Conservation (phyloP, 495 filamentous ascomycete species). For the Neurospora sp. region DNA sequence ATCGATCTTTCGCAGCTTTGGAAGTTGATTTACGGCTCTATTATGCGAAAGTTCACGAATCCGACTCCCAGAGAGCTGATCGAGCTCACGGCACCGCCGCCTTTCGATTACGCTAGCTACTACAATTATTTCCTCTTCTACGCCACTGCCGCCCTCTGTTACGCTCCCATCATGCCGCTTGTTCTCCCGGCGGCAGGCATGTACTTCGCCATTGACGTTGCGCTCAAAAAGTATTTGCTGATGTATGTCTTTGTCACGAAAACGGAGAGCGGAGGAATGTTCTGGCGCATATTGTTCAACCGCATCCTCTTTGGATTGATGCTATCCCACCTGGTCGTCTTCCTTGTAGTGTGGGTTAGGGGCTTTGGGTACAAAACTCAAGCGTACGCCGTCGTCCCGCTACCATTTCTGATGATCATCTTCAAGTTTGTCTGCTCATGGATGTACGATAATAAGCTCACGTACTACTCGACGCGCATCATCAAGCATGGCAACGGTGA, state of each 20-base stretch:
- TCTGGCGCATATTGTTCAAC: constrained; percentile 87
- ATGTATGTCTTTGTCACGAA: constrained; percentile 95
- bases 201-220: constrained; percentile 81
- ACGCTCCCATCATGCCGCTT: constrained; percentile 77
- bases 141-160: constrained; percentile 78
- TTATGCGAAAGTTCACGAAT: constrained; percentile 68
- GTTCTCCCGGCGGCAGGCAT: constrained; percentile 82
- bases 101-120: constrained; percentile 92
- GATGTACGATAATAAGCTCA: constrained; percentile 64
- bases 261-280: constrained; percentile 88
- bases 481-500: constrained; percentile 46
- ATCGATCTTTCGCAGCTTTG: constrained; percentile 82
- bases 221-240: constrained; percentile 89
- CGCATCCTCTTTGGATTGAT: constrained; percentile 77
- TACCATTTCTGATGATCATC: constrained; percentile 66
- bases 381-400: constrained; percentile 58
- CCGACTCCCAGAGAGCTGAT: constrained; percentile 91
- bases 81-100: constrained; percentile 81
- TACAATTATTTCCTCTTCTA: constrained; percentile 97
- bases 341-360: constrained; percentile 56
- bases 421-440: constrained; percentile 82
- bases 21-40: constrained; percentile 67
- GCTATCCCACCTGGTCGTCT: constrained; percentile 69
- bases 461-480: constrained; percentile 61
- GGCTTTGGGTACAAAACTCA: constrained; percentile 43